Evolutionary conservation across 2,329 filamentous ascomycete genomes (phyloP).

Genomic region (Aspergillus udagawae): DNA sequence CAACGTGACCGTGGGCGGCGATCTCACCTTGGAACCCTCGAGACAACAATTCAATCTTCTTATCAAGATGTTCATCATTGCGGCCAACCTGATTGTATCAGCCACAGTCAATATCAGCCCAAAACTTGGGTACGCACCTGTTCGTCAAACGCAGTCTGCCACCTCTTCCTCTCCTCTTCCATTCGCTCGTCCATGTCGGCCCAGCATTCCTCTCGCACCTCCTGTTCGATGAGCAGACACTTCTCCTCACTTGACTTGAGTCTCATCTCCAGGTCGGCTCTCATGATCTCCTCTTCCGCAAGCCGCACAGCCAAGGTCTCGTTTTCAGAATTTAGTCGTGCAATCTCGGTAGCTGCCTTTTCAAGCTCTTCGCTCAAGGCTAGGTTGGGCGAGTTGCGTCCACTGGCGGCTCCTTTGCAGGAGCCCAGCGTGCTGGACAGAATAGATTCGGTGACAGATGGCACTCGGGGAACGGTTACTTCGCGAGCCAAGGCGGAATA

Average conservation of each 20-base stretch:
- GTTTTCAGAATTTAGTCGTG: conserved; percentile 71
- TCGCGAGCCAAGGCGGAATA: conserved; percentile 92
- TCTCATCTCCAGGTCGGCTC: conserved; percentile 68
- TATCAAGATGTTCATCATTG: conserved; percentile 79
- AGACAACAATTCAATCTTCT: conserved; percentile 73
- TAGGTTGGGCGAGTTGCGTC: conserved; percentile 42
- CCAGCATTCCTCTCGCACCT: conserved; percentile 84
- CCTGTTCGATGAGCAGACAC: conserved; percentile 73
- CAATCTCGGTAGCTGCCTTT: conserved; percentile 73
- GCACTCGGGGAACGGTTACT: conserved; percentile 84
- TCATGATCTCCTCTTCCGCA: conserved; percentile 64
- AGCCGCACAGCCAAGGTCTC: conserved; percentile 69
- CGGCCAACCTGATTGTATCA: conserved; percentile 52
- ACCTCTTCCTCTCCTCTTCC: conserved; percentile 70
- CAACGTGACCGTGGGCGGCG: background rate
- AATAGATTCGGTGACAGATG: conserved; percentile 74
- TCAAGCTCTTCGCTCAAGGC: conserved; percentile 66
- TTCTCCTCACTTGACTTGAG: conserved; percentile 61
- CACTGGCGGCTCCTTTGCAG: conserved; percentile 31
- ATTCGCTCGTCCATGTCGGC: conserved; percentile 78
- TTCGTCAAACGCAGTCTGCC: conserved; percentile 72
- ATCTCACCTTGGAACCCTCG: conserved; percentile 48
- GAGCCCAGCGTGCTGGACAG: conserved; percentile 30
- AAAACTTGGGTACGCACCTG: conserved; percentile 50
- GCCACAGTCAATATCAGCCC: background rate